Conservation (phyloP, 768 basidiomycete species). For the Galerina sulciceps region DNA sequence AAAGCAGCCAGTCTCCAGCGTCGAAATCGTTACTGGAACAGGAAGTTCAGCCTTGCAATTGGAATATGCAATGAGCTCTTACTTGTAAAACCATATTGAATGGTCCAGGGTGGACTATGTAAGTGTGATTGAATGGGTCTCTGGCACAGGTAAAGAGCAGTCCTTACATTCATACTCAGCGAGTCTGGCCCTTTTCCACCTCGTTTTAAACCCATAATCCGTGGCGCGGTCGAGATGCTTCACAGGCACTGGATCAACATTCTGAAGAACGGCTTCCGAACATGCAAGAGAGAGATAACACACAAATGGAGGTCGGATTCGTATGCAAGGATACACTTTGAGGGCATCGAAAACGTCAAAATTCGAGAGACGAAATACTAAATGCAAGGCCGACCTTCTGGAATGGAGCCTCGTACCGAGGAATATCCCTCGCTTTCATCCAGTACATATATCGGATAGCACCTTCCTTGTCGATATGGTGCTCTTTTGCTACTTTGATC, state of each 20-base stretch:
- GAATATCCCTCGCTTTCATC: slow-evolving; percentile 77
- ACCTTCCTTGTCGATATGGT: slow-evolving; percentile 48
- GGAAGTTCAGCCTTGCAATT: background rate
- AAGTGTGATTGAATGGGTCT: background rate
- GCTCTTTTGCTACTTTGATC: slow-evolving; percentile 55
- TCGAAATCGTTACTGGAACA: slow-evolving; percentile 66
- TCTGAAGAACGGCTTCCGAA: background rate
- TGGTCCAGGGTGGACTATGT: slow-evolving; percentile 76
- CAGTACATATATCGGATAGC: slow-evolving; percentile 66
- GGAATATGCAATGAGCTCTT: slow-evolving; percentile 22
- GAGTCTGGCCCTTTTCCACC: slow-evolving; percentile 52
- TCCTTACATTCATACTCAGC: slow-evolving; percentile 65
- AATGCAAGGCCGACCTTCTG: slow-evolving; percentile 61
- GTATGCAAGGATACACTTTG: slow-evolving; percentile 78
- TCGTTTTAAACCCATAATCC: slow-evolving; percentile 57
- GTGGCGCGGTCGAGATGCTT: slow-evolving; percentile 62
- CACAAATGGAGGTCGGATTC: slow-evolving; percentile 82
- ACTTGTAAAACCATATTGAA: slow-evolving; percentile 81
- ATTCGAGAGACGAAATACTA: slow-evolving; percentile 2
- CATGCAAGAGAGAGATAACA: slow-evolving; percentile 24
- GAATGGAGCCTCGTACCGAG: slow-evolving; percentile 69
- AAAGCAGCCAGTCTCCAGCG: slow-evolving; percentile 81
- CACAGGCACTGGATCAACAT: slow-evolving; percentile 12
- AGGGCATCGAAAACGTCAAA: background rate
- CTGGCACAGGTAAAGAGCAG: background rate